Evolutionary conservation across 1,284 basidiomycete genomes (phyloP), one percentile per base, ranked within the genome.

Genomic region (Austropuccinia psidii): DNA sequence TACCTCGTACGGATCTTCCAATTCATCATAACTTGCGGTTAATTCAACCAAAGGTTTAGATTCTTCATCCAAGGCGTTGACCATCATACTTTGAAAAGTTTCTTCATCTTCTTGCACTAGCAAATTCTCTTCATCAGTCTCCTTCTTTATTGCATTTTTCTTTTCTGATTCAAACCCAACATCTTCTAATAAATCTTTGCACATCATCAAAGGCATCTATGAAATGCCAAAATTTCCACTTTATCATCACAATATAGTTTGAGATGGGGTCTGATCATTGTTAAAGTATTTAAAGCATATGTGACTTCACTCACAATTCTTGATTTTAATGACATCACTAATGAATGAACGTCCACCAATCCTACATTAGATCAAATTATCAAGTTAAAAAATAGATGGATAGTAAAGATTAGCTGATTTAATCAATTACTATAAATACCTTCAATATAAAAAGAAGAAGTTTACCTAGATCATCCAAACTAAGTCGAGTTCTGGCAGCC

Each of bases 251-350:
- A 75, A 33, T 79, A 77, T 24, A 61, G 24, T 67, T 66, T 86
- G 33, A 87, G 85, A 85, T 90, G 87, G 5, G 89, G 87, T 3
- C 89, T 89, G 69, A 98, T 83, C 78, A 97, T 84, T n/a, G 88
- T 88, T 76, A 98, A 84, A 1, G 91, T 91, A 31, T 93, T 93
- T 77, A 98, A 83, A 4, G 90, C 91, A 80, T 95, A 98, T 3
- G 91, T 88, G 52, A 96, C 83, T 80, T 98, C 94, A 52, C 85
- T 85, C 2, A 88, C 86, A 49, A 98, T 82, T 45, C 94, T 85
- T 41, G 91, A 95, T 45, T 93, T 88, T 64, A 98, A 82, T 37
- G 91, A 91, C 88, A 98, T 89, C 45, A 88, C 89, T 65, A 98
- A 84, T 8, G 87, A 87, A 79, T 94, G 91, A 66, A 98, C 87